Evolutionary conservation across 352 stramenopile genomes (phyloP).

Genomic region (Phytophthora pseudosyringae): DNA sequence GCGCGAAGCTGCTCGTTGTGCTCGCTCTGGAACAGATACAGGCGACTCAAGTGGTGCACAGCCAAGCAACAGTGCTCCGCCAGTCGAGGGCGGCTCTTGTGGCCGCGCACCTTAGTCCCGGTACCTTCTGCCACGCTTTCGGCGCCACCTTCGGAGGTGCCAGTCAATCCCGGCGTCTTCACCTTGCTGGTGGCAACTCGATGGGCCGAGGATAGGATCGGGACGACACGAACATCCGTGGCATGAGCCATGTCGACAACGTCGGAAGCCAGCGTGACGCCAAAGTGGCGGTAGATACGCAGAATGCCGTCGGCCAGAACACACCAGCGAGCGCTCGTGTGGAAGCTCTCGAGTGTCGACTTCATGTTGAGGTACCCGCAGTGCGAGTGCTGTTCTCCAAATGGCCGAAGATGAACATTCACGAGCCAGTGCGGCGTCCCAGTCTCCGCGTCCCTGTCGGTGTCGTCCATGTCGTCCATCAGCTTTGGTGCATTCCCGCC

Average conservation of each 20-base stretch:
- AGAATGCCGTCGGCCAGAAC: slow-evolving; percentile 67
- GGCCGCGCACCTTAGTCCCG: not conserved
- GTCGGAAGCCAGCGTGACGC: slow-evolving; percentile 69
- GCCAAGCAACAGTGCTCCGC: slow-evolving; percentile 19
- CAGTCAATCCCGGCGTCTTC: slow-evolving; percentile 3
- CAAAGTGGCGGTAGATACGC: slow-evolving; percentile 78
- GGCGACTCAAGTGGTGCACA: slow-evolving; percentile 26
- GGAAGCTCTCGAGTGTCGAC: slow-evolving; percentile 64
- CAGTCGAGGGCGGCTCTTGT: not conserved
- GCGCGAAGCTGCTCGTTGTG: slow-evolving; percentile 42
- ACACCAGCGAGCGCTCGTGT: slow-evolving; percentile 73
- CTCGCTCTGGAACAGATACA: slow-evolving; percentile 63
- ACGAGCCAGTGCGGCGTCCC: slow-evolving; percentile 36
- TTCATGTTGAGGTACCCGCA: slow-evolving; percentile 78
- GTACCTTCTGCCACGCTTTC: not conserved
- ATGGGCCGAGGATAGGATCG: slow-evolving; percentile 15
- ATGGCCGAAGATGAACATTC: slow-evolving; percentile 52
- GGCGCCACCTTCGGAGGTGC: no score
- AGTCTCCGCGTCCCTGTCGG: not conserved
- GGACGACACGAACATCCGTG: slow-evolving; percentile 41
- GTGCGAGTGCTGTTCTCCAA: slow-evolving; percentile 54
- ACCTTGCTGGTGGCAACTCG: slow-evolving; percentile 2
- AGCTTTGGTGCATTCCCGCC: slow-evolving; percentile 18
- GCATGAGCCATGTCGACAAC: slow-evolving; percentile 59
- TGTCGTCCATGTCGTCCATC: slow-evolving; percentile 18